These are phyloP conservation scores for Ogataea pilisensis DNA, from an alignment of 805 yeast species.

Conservation along the genomic window DNA sequence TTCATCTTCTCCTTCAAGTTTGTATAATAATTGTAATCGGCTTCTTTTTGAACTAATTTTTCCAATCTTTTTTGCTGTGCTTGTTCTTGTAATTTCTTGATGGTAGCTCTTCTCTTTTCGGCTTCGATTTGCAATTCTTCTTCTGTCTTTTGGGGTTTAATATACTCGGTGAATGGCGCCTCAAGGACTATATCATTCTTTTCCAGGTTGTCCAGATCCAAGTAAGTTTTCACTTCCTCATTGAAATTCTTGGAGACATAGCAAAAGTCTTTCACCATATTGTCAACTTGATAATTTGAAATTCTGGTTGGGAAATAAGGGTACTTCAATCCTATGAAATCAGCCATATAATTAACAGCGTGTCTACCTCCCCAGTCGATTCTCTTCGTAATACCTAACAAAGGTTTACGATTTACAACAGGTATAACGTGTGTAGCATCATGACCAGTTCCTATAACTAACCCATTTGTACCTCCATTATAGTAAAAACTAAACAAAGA, in stretches of 20 bases:
- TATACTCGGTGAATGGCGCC: conserved; percentile 68
- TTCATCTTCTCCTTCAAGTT: conserved; percentile 50
- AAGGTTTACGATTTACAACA: conserved; percentile 64
- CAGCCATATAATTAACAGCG: conserved; percentile 58
- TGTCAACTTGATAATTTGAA: conserved; percentile 56
- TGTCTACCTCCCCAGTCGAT: conserved; percentile 90
- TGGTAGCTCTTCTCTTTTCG: conserved; percentile 78
- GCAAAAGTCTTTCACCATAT: conserved; percentile 70
- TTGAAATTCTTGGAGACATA: conserved; percentile 69
- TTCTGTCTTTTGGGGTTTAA: conserved; percentile 69
- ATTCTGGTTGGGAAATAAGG: conserved; percentile 86
- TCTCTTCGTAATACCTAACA: conserved; percentile 66
- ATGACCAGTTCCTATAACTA: conserved; percentile 81
- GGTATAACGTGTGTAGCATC: conserved; percentile 84
- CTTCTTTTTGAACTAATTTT: conserved; percentile 73
- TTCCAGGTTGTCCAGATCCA: conserved; percentile 63
- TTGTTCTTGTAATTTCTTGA: conserved; percentile 86
- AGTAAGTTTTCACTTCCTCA: conserved; percentile 51
- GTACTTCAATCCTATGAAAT: conserved; percentile 71
- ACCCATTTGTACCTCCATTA: conserved; percentile 55
- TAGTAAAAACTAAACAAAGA: conserved; percentile 72
- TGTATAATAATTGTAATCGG: conserved; percentile 70
- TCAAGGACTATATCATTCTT: conserved; percentile 73
- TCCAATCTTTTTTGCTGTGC: conserved; percentile 82
- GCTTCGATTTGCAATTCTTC: conserved; percentile 78